These are phyloP conservation scores for Adiantum capillusveneris DNA, from an alignment of 75 land plant genomes.

Conservation along the genomic window DNA sequence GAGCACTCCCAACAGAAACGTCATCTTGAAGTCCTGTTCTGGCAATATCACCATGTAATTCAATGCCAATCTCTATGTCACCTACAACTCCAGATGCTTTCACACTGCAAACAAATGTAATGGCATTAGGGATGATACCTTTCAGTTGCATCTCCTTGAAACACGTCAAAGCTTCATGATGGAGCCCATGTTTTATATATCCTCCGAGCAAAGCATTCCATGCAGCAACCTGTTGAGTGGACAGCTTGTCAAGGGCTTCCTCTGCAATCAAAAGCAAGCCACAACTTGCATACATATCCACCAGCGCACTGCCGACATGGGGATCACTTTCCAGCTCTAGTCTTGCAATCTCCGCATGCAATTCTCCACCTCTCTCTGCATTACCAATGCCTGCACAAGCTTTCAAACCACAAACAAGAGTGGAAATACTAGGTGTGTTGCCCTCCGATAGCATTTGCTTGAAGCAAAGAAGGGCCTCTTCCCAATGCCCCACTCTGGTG, in stretches of 20 bases:
- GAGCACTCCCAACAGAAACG: slow-evolving; percentile 4
- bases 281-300: slow-evolving; percentile 38
- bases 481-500: slow-evolving; percentile 9
- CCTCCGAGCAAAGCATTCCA: slow-evolving; percentile 61
- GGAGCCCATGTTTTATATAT: slow-evolving; percentile 44
- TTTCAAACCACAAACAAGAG: slow-evolving; percentile 38
- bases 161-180: background rate
- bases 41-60: background rate
- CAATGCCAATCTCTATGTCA: slow-evolving; percentile 1
- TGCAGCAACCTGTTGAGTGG: slow-evolving; percentile 34
- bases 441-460: slow-evolving; percentile 32
- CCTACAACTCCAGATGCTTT: slow-evolving; percentile 3
- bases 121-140: background rate
- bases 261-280: slow-evolving; percentile 20
- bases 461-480: slow-evolving; percentile 22
- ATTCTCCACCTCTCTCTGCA: slow-evolving; percentile 18
- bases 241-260: slow-evolving; percentile 29
- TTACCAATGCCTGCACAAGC: slow-evolving; percentile 23
- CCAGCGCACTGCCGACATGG: slow-evolving; percentile 41
- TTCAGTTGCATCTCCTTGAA: slow-evolving; percentile 4
- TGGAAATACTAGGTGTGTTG: slow-evolving; percentile 34
- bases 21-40: background rate
- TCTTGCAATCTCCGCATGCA: slow-evolving; percentile 42
- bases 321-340: slow-evolving; percentile 15
- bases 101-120: background rate